Conservation (phyloP, 257 asterid genomes). For the Penstemon davidsonii region DNA sequence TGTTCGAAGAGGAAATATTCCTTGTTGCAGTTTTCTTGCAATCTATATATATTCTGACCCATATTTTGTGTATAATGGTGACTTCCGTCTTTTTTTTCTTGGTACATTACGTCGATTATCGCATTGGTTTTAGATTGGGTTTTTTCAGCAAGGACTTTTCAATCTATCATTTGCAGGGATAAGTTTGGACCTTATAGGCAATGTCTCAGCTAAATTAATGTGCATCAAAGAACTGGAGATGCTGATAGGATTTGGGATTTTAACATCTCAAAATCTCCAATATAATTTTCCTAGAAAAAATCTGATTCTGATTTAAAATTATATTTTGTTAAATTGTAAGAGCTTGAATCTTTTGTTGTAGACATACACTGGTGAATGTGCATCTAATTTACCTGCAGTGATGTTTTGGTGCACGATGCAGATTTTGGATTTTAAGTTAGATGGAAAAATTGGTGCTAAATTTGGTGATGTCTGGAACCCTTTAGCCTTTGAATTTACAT, state of each 20-base stretch:
- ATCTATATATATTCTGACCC: too few species aligned
- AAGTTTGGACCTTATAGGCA: constrained; percentile 20
- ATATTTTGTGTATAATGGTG: too few species aligned
- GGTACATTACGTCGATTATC: too few species aligned
- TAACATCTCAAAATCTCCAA: constrained; percentile 12
- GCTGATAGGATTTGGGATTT: constrained; percentile 24
- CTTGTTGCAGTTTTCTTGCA: too few species aligned
- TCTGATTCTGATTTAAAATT: constrained; percentile 26
- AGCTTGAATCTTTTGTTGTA: constrained; percentile 11
- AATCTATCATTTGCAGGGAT: constrained; percentile 27
- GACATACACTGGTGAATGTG: constrained; percentile 12
- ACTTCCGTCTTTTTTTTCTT: too few species aligned
- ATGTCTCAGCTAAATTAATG: constrained; percentile 17
- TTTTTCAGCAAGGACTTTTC: too few species aligned
- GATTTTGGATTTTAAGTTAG: not conserved
- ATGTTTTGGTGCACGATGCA: constrained; percentile 12
- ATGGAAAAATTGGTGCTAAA: not conserved
- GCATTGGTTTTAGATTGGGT: too few species aligned
- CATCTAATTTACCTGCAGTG: constrained; percentile 8
- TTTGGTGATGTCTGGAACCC: not conserved
- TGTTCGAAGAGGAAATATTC: too few species aligned
- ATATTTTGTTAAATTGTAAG: constrained; percentile 23
- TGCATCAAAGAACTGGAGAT: constrained; percentile 18
- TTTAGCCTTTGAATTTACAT: not conserved
- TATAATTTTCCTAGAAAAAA: constrained; percentile 13